Base-by-base conservation (phyloP, 345 rosid species). In the Ailanthus altissimus region DNA sequence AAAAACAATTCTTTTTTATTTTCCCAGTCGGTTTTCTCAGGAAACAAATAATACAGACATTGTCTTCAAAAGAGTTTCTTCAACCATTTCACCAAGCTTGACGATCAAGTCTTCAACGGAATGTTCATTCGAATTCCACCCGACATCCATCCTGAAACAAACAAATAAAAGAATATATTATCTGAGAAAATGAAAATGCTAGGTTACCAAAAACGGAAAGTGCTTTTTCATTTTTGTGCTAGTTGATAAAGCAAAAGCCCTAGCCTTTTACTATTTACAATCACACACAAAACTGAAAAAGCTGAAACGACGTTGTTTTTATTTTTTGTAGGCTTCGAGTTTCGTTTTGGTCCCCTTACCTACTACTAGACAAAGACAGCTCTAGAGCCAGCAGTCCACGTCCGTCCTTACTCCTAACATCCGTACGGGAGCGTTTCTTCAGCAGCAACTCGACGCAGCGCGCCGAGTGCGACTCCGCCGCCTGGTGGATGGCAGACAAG, bases 381-480 rank as follows among this genome's bases (percentile, higher is more conserved):
- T 92, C 92, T 81, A 92, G 79, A 75, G 97, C 85, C 8, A 89
- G 83, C 89, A 87, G 79, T 71, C 81, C 78, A 32, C 87, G 89
- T 70, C 84, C 91, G 75, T 89, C 97, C 81, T 79, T 87, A 46
- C 85, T 90, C 85, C 81, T 85, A 61, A 82, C 36, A 60, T 87
- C 98, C 61, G 94, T 88, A 87, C 95, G 98, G 51, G 90, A 94
- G 59, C 90, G 91, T 82, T 84, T 88, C 77, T 85, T 86, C 26
- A 93, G 65, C 69, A 93, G 81, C 90, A 93, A 42, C 78, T 89
- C 90, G 10, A 90, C 80, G 77, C 98, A 93, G 73, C 90, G 94
- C 45, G 72, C 70, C 60, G 98, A 76, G 80, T 88, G 82, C 45
- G 84, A 77, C 75, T 84, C 87, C 6, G 95, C 92, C 12, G 97